These are phyloP conservation scores for Candida maesae DNA, from an alignment of 805 yeast genomes.

Conservation along the genomic window DNA sequence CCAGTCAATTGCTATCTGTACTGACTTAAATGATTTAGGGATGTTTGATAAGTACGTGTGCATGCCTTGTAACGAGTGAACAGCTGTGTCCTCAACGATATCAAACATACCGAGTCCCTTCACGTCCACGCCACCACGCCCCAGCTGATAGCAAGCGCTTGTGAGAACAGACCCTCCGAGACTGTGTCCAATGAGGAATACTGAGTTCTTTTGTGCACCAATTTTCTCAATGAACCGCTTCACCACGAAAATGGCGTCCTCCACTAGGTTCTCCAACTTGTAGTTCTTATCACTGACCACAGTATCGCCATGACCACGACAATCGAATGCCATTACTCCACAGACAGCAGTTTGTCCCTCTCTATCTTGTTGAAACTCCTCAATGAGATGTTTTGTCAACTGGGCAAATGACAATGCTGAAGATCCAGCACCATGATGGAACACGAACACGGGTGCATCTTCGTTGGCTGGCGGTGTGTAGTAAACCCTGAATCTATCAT, in stretches of 20 bases:
- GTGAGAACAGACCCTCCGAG: conserved; percentile 88
- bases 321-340: conserved; percentile 72
- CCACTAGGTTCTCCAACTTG: conserved; percentile 46
- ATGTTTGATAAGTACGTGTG: conserved; percentile 57
- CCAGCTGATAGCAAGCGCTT: conserved; percentile 35
- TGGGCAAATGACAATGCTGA: conserved; percentile 72
- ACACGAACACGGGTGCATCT: conserved; percentile 56
- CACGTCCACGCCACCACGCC: conserved; percentile 27
- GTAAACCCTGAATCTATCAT: conserved; percentile 48
- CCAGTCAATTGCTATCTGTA: conserved; percentile 74
- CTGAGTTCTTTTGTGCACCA: conserved; percentile 22
- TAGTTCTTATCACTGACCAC: conserved; percentile 29
- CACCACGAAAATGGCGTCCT: conserved; percentile 55
- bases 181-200: conserved; percentile 82
- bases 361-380: conserved; percentile 18
- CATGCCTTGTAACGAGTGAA: conserved; percentile 65
- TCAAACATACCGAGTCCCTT: conserved; percentile 79
- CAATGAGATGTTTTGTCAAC: conserved; percentile 36
- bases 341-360: conserved; percentile 36
- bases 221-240: conserved; percentile 31
- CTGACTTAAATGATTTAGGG: conserved; percentile 54
- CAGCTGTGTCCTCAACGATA: conserved; percentile 92
- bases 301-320: conserved; percentile 80
- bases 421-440: conserved; percentile 97
- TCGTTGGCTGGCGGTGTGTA: conserved; percentile 46